Conservation (phyloP, 2,329 filamentous ascomycete genomes). For the Orbilia blumenaviensis region DNA sequence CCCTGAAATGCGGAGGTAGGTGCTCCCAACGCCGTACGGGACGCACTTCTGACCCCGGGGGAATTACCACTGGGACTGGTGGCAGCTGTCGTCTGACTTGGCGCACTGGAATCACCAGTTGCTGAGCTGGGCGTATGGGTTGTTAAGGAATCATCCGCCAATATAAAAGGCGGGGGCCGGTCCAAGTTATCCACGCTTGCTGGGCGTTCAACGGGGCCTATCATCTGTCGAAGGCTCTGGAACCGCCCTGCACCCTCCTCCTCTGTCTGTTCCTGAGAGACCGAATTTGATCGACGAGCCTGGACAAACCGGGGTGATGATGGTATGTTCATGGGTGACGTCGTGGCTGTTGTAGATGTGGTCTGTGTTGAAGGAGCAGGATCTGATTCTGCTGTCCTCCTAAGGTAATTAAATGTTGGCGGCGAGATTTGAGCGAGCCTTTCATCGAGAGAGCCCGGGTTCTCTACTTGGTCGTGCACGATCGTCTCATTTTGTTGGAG, state of each 20-base stretch:
- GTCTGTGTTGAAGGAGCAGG: constrained; percentile 8
- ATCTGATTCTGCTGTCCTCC: constrained; percentile 31
- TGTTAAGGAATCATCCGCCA: constrained; percentile 55
- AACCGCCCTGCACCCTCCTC: constrained; percentile 35
- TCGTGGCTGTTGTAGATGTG: constrained; percentile 54
- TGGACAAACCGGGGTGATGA: constrained; percentile 56
- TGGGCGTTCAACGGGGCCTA: constrained; percentile 51
- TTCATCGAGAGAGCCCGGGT: constrained; percentile 35
- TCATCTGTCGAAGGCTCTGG: constrained; percentile 51
- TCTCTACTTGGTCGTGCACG: constrained; percentile 30
- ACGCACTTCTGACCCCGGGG: constrained; percentile 2
- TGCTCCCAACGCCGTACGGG: constrained; percentile 27
- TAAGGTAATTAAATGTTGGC: constrained; percentile 24
- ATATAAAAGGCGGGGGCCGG: constrained; percentile 49
- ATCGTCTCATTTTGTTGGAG: constrained; percentile 62
- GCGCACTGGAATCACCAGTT: constrained; percentile 48
- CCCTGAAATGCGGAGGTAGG: constrained; percentile 39
- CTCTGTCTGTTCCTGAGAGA: constrained; percentile 52
- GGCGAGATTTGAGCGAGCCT: constrained; percentile 40
- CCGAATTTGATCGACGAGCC: constrained; percentile 55
- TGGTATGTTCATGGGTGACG: constrained; percentile 58
- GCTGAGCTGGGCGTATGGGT: constrained; percentile 53
- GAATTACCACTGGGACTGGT: constrained; percentile 29
- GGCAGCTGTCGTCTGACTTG: constrained; percentile 29
- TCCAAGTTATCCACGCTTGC: constrained; percentile 55